Evolutionary conservation across 495 filamentous ascomycete genomes (phyloP).

Genomic region (Lichina pygmaea): DNA sequence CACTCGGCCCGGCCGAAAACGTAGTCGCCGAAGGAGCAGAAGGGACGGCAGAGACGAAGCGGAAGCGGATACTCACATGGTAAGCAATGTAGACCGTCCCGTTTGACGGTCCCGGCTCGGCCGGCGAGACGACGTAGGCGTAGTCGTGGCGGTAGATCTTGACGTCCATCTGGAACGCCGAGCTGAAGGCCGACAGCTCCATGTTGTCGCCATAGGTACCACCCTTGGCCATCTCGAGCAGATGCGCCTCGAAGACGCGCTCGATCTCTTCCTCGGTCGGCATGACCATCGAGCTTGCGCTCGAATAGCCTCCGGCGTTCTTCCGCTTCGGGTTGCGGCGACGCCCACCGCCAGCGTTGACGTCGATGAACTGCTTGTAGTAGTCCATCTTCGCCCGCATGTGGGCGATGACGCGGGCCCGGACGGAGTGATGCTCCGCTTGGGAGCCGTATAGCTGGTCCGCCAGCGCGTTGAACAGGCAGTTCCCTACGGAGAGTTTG

Average conservation of each 20-base stretch:
- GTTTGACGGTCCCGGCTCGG: slow-evolving; percentile 4
- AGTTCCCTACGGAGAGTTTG: slow-evolving; percentile 27
- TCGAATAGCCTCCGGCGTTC: slow-evolving; percentile 16
- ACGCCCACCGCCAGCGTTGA: slow-evolving; percentile 25
- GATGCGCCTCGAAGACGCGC: slow-evolving; percentile 30
- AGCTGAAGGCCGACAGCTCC: slow-evolving; percentile 41
- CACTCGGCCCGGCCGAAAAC: neutral
- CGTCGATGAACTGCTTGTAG: slow-evolving; percentile 41
- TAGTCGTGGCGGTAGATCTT: slow-evolving; percentile 28
- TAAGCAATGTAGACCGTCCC: slow-evolving; percentile 35
- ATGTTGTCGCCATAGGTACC: slow-evolving; percentile 48
- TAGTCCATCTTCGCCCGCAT: slow-evolving; percentile 31
- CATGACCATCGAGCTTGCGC: slow-evolving; percentile 7
- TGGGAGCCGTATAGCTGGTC: slow-evolving; percentile 48
- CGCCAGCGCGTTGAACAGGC: slow-evolving; percentile 50
- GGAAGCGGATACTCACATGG: slow-evolving; percentile 24
- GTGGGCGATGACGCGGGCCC: slow-evolving; percentile 29
- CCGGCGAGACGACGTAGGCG: slow-evolving; percentile 18
- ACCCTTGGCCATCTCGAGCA: slow-evolving; percentile 29
- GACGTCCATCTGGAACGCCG: slow-evolving; percentile 32
- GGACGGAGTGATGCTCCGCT: slow-evolving; percentile 27
- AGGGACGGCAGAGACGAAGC: neutral
- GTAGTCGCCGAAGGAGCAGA: neutral
- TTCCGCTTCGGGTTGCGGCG: slow-evolving; percentile 37
- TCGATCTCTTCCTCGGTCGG: slow-evolving; percentile 31